Conservation (phyloP, 225 moss, liverwort and hornwort genomes). For the Pseudoscleropodium purum region DNA sequence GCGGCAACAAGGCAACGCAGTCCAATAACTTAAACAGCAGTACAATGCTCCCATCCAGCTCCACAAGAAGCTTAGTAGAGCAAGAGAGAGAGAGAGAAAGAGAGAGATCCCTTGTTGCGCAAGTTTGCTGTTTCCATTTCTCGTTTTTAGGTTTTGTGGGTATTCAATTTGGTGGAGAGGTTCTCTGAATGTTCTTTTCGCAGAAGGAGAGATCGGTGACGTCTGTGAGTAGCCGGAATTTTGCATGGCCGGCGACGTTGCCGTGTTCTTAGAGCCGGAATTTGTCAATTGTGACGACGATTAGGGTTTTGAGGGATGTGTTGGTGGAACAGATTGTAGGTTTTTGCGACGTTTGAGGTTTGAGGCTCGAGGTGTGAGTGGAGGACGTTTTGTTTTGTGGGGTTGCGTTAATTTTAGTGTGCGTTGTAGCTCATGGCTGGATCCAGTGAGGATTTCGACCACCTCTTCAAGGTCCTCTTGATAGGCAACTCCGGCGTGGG, state of each 20-base stretch:
- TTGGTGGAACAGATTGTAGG: neutral
- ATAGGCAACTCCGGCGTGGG: constrained; percentile 89
- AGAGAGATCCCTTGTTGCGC: neutral
- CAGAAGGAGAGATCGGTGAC: neutral
- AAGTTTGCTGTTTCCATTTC: neutral
- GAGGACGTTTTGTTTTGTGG: neutral
- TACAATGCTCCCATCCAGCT: neutral
- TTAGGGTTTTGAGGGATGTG: neutral
- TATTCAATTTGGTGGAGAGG: neutral
- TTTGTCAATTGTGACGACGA: neutral
- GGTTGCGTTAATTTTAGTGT: neutral
- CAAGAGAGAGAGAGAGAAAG: no score
- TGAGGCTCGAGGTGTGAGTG: neutral
- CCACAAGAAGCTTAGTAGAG: no score
- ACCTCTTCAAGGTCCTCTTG: constrained; percentile 85
- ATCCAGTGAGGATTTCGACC: constrained; percentile 53
- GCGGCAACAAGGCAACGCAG: neutral
- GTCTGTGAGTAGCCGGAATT: neutral
- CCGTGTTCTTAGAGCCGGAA: neutral
- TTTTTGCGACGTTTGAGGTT: neutral
- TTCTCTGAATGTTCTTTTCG: neutral
- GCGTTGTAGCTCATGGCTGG: constrained; percentile 19
- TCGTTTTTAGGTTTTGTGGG: neutral
- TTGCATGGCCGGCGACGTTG: constrained; percentile 15
- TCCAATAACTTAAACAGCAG: neutral